A percentile compares a stretch with the other conserved stretches of the same genome.
Conservation (phyloP, 2,329 filamentous ascomycete species). For the Emmonsiellopsis sp. region DNA sequence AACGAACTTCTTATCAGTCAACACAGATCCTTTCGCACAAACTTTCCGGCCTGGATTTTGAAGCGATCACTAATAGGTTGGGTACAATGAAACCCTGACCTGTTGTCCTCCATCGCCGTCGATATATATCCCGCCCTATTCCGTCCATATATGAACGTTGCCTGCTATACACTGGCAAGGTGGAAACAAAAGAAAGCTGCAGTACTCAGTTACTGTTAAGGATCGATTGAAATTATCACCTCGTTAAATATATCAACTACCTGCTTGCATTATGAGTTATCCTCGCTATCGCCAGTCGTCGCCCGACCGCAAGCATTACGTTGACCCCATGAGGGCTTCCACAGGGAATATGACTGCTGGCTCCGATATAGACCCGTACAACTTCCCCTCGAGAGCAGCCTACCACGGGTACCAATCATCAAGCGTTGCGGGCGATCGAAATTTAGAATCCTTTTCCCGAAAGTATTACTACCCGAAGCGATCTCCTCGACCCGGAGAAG, state of each 20-base stretch:
- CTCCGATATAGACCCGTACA: conserved; percentile 27
- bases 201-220: too few relatives aligned
- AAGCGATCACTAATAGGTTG: too few relatives aligned
- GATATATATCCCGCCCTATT: too few relatives aligned
- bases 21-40: too few relatives aligned
- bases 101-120: too few relatives aligned
- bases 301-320: conserved; percentile 23
- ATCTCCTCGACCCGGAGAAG: conserved; percentile 15
- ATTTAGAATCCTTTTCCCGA: conserved; percentile 12
- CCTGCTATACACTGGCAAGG: too few relatives aligned
- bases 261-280: conserved; percentile 18
- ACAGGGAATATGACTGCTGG: conserved; percentile 30
- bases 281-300: conserved; percentile 27
- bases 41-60: too few relatives aligned
- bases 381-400: conserved; percentile 17
- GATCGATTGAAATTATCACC: too few relatives aligned
- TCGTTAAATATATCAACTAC: neutral
- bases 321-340: conserved; percentile 32
- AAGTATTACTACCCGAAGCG: conserved; percentile 4
- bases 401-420: conserved; percentile 25
- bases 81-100: too few relatives aligned
- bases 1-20: too few relatives aligned
- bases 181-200: too few relatives aligned
- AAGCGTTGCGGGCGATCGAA: conserved; percentile 14
- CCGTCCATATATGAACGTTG: too few relatives aligned